phyloP scores from a whole-genome alignment of 371 early-diverging fungal genomes.

The Lichtheimia corymbifera region DNA sequence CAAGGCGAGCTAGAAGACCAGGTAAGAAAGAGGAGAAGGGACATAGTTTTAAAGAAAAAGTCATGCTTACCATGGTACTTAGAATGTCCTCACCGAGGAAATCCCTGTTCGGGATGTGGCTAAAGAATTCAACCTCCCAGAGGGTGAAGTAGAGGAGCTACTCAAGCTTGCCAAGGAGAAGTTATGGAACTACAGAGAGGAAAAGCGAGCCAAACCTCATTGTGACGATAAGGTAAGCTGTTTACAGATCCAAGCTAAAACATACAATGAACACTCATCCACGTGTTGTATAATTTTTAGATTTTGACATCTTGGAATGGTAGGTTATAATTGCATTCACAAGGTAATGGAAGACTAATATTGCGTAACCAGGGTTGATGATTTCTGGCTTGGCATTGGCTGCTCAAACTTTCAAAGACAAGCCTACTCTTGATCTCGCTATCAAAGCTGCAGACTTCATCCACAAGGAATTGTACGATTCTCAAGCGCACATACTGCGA shows the following conservation, averaged over 20 bases:
- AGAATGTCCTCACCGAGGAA: conserved; percentile 17
- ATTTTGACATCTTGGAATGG: conserved; percentile 54
- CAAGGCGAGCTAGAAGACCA: conserved; percentile 59
- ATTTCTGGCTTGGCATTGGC: conserved; percentile 57
- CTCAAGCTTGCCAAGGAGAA: conserved; percentile 26
- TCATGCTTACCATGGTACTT: neutral
- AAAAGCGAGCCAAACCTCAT: conserved; percentile 61
- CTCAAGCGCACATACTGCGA: conserved; percentile 28
- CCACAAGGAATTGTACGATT: conserved; percentile 38
- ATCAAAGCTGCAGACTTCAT: conserved; percentile 54
- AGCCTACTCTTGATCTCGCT: conserved; percentile 40
- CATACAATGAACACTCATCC: neutral
- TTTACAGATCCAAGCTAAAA: neutral
- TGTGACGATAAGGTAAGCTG: conserved; percentile 63
- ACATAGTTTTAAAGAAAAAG: neutral
- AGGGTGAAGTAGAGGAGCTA: neutral
- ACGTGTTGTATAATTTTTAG: neutral
- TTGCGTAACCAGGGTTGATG: conserved; percentile 42
- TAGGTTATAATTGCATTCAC: conserved; percentile 5
- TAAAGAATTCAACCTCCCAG: conserved; percentile 8
- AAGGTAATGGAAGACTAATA: too few species aligned
- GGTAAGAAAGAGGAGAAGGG: conserved; percentile 25
- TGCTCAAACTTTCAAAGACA: conserved; percentile 39
- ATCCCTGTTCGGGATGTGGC: conserved; percentile 8
- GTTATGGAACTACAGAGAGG: conserved; percentile 45